Base-by-base conservation (phyloP, 2,329 filamentous ascomycete species). In the Apiospora marii region DNA sequence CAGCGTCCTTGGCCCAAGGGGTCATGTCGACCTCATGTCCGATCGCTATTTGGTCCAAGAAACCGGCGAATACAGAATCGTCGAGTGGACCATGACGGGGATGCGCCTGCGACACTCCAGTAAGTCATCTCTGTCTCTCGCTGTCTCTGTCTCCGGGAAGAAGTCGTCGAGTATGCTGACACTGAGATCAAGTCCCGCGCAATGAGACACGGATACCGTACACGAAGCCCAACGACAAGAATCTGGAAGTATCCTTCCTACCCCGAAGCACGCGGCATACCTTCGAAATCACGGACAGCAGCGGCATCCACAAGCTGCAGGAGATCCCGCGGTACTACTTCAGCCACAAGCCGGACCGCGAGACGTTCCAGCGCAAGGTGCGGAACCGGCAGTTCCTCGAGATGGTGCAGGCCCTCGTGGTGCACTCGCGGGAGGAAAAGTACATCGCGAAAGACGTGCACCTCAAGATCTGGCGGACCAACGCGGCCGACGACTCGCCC, bases 401-500 rank as follows among this genome's bases (percentile, higher is more conserved):
- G 16, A 69, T 49, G 68, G 68, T 69, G 68, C 68, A 69, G 44
- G 44, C 46, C 8, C 16, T 51, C 4, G 68, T 69, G 10, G 44
- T 53, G 34, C 44, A 51, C 12, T 37, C 48, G n/a, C 4, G 49
- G 19, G 24, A 27, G 30, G 68, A 48, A 4, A 19, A 30, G 67
- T 48, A 70, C 19, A 58, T 58, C 12, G 37, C 27, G 6, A 70
- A 51, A 6, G 46, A 37, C 30, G n/a, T 41, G n/a, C 43, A 53
- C 34, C 30, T 58, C 48, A 70, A 70, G n/a, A 41, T 51, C 48
- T 53, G 48, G 44, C 27, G 68, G 48, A 49, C 27, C 34, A 19
- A 53, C 27, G 34, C 46, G 12, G 3, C 30, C 19, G 30, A 51
- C 27, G 27, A 69, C 27, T 48, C 27, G 34, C 27, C 68, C 3